Evolutionary conservation across 2,329 filamentous ascomycete genomes (phyloP).

Genomic region (Xylariaceae sp.): DNA sequence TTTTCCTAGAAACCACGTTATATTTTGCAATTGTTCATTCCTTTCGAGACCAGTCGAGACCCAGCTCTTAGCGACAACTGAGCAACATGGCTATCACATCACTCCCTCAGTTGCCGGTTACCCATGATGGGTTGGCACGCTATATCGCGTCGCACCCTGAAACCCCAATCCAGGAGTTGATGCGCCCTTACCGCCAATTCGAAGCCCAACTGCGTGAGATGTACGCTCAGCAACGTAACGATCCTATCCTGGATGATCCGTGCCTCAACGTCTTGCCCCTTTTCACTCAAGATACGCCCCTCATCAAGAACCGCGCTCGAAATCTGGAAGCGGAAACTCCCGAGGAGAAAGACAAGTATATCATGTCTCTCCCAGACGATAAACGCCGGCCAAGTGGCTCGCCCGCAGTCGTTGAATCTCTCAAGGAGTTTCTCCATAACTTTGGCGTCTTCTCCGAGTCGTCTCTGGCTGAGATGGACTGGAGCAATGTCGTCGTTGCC

Average conservation of each 20-base stretch:
- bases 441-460: slow-evolving; percentile 83
- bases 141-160: slow-evolving; percentile 60
- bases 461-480: slow-evolving; percentile 74
- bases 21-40: neutral
- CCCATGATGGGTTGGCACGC: slow-evolving; percentile 47
- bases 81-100: slow-evolving; percentile 41
- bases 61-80: neutral
- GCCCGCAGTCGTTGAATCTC: slow-evolving; percentile 66
- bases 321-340: slow-evolving; percentile 59
- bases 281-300: slow-evolving; percentile 58
- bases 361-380: slow-evolving; percentile 67
- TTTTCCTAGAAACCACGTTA: neutral
- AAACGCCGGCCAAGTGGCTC: slow-evolving; percentile 65
- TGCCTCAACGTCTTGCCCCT: slow-evolving; percentile 68
- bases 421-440: slow-evolving; percentile 76
- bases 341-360: slow-evolving; percentile 65
- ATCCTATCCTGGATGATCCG: slow-evolving; percentile 58
- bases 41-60: neutral
- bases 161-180: slow-evolving; percentile 57
- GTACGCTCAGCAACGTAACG: slow-evolving; percentile 68
- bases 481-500: slow-evolving; percentile 80
- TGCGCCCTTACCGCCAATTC: slow-evolving; percentile 68
- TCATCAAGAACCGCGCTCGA: slow-evolving; percentile 65
- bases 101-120: slow-evolving; percentile 51
- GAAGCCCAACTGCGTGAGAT: slow-evolving; percentile 68